These are phyloP conservation scores for Colletotrichum cordylinicola DNA, from an alignment of 2,329 filamentous ascomycete genomes.

Conservation along the genomic window DNA sequence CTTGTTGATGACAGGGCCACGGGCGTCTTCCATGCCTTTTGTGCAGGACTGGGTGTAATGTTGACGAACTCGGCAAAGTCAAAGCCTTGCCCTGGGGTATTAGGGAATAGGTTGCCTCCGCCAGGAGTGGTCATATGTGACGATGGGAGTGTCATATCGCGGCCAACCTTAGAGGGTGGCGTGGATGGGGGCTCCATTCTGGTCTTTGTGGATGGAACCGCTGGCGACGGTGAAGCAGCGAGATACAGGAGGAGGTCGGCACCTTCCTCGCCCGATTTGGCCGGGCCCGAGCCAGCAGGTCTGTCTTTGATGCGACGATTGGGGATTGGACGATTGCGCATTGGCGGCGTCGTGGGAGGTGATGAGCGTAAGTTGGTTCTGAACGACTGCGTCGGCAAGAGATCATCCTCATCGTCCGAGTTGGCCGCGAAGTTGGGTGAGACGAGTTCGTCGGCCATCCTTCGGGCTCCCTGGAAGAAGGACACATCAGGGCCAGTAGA, in stretches of 20 bases:
- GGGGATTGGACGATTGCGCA: conserved; percentile 57
- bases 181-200: conserved; percentile 75
- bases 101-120: conserved; percentile 71
- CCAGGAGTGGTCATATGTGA: conserved; percentile 91
- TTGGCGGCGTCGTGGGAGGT: conserved; percentile 83
- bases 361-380: conserved; percentile 74
- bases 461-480: conserved; percentile 76
- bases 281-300: conserved; percentile 45
- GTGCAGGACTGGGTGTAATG: conserved; percentile 93
- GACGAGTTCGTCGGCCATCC: conserved; percentile 68
- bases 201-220: conserved; percentile 58
- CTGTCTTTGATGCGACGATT: conserved; percentile 55
- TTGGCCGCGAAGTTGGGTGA: conserved; percentile 66
- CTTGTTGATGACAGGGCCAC: conserved; percentile 55
- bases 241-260: conserved; percentile 83
- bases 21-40: conserved; percentile 87
- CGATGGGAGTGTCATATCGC: conserved; percentile 73
- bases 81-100: conserved; percentile 82
- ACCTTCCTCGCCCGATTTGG: conserved; percentile 77
- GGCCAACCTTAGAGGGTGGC: conserved; percentile 70
- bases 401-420: conserved; percentile 83
- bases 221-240: conserved; percentile 89
- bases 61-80: conserved; percentile 98
- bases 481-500: conserved; percentile 75
- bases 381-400: conserved; percentile 80